Percentiles rank a stretch among this genome's conserved stretches.
Conservation (phyloP, 106 monocot genomes). For the Ottelia alismoides region DNA sequence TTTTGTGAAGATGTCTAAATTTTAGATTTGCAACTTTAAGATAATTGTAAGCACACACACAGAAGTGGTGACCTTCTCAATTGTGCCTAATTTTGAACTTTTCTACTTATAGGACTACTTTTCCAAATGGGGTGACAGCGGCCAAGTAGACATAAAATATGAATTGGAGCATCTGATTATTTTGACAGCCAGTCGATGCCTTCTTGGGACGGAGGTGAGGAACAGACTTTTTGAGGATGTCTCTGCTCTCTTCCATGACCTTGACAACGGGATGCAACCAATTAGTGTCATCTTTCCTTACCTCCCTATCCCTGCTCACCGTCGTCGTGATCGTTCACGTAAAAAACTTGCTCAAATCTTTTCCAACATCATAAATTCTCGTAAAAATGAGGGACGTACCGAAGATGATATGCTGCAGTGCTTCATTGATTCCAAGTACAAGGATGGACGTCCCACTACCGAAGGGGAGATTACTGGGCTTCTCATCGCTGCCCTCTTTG, state of each 20-base stretch:
- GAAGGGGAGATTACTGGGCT: constrained; percentile 91
- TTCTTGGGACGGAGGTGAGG: constrained; percentile 82
- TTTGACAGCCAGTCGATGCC: constrained; percentile 88
- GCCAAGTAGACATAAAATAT: constrained; percentile 80
- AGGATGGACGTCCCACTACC: constrained; percentile 76
- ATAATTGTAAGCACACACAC: no score
- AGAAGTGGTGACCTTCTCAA: no score
- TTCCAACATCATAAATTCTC: constrained; percentile 53
- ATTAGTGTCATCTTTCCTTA: constrained; percentile 94
- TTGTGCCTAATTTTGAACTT: no score
- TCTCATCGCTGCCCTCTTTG: constrained; percentile 94
- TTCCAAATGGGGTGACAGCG: constrained; percentile 94
- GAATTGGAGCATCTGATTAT: constrained; percentile 97
- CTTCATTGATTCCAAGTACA: constrained; percentile 97
- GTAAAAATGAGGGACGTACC: constrained; percentile 33
- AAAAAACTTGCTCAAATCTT: constrained; percentile 65
- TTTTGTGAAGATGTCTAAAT: no score
- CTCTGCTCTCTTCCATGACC: constrained; percentile 94
- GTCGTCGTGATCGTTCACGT: constrained; percentile 64
- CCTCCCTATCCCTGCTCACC: constrained; percentile 88
- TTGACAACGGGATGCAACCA: constrained; percentile 92
- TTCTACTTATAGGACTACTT: no score
- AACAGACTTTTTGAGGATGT: constrained; percentile 97
- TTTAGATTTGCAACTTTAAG: no score
- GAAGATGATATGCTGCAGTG: constrained; percentile 94